Evolutionary conservation across 257 asterid species (phyloP).

Genomic region (Schizonepeta tenuifolia): DNA sequence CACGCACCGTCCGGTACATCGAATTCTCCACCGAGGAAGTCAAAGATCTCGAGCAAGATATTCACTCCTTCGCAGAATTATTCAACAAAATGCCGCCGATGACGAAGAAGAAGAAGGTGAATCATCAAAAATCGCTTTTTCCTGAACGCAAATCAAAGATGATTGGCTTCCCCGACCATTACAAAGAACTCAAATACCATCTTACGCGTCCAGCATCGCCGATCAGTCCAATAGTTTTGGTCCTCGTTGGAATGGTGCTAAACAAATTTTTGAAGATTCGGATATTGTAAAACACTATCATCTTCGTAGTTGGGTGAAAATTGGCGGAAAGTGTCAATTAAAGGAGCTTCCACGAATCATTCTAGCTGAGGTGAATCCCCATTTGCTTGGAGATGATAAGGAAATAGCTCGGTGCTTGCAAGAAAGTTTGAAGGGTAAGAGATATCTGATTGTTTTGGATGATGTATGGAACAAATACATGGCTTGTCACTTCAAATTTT

Average conservation of each 20-base stretch:
- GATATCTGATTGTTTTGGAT: not conserved
- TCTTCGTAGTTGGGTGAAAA: not conserved
- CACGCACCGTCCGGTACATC: not conserved
- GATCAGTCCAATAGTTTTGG: not conserved
- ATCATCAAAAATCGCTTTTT: not conserved
- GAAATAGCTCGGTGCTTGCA: not conserved
- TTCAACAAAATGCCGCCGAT: not conserved
- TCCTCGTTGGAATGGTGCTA: not conserved
- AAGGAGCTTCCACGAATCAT: not conserved
- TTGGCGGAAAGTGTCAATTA: not conserved
- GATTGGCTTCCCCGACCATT: not conserved
- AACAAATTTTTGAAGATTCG: not conserved
- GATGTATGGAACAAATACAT: not conserved
- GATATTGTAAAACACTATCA: not conserved
- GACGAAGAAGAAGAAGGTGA: not conserved
- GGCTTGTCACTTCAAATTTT: not conserved
- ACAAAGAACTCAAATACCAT: not conserved
- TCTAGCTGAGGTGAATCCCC: not conserved
- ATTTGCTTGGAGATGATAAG: not conserved
- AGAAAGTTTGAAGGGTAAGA: not conserved
- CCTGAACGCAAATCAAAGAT: not conserved
- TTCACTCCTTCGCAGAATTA: not conserved
- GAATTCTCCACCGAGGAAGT: not conserved
- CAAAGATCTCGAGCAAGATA: not conserved
- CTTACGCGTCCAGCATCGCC: not conserved